Conservation (phyloP, 2,329 filamentous ascomycete genomes). For the Cladosporium halotolerans region DNA sequence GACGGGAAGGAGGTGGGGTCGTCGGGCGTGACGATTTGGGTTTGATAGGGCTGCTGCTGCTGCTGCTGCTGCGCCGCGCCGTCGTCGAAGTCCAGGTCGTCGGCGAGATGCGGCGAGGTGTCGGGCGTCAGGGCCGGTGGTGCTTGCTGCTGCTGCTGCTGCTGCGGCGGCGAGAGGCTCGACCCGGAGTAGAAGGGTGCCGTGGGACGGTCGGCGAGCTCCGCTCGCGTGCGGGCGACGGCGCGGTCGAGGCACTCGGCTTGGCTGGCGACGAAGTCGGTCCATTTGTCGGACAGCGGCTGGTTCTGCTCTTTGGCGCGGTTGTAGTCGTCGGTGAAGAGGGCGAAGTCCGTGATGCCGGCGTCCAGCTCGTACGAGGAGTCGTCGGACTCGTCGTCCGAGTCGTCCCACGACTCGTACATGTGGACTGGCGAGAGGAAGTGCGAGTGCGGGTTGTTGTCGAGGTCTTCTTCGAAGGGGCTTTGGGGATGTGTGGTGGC, state of each 20-base stretch:
- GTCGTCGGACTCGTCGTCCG: conserved; percentile 19
- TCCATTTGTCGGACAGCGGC: conserved; percentile 22
- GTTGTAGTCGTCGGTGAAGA: conserved; percentile 26
- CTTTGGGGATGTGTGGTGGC: conserved; percentile 11
- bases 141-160: conserved; percentile 13
- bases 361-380: conserved; percentile 25
- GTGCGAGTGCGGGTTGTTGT: conserved; percentile 26
- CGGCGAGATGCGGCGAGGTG: conserved; percentile 25
- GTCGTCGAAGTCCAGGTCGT: conserved; percentile 22
- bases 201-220: neutral
- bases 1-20: neutral
- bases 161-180: neutral
- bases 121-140: conserved; percentile 29
- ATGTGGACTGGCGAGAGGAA: conserved; percentile 27
- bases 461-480: conserved; percentile 22
- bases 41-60: neutral
- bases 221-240: conserved; percentile 11
- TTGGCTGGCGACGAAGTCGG: conserved; percentile 21
- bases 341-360: conserved; percentile 30
- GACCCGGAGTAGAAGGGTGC: neutral
- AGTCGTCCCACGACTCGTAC: conserved; percentile 27
- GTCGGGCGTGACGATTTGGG: neutral
- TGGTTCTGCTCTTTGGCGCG: conserved; percentile 21
- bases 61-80: too few relatives aligned
- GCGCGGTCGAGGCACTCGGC: conserved; percentile 22